Conservation (phyloP, 176 grass and related monocot species). For the Zizania latifolia region DNA sequence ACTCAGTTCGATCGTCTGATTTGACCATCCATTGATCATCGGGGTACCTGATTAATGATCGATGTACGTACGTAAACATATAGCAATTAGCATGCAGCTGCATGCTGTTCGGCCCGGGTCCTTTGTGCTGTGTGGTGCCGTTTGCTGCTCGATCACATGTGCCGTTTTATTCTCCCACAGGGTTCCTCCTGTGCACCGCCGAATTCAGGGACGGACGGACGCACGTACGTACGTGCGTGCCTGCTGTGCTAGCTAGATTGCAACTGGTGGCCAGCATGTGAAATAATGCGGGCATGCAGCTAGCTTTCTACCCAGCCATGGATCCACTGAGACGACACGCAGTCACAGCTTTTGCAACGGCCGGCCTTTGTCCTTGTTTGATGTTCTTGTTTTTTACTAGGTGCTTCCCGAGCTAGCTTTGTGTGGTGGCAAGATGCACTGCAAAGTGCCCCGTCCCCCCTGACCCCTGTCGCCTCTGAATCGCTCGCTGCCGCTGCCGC, state of each 20-base stretch:
- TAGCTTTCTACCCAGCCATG: neutral
- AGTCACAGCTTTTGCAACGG: neutral
- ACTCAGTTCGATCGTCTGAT: neutral
- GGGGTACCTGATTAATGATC: too few relatives aligned
- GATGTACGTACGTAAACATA: too few relatives aligned
- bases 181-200: neutral
- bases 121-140: too few relatives aligned
- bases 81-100: too few relatives aligned
- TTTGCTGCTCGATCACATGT: neutral
- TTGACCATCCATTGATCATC: neutral
- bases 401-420: neutral
- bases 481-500: neutral
- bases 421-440: neutral
- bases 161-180: neutral
- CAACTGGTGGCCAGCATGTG: neutral
- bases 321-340: too few relatives aligned
- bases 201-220: too few relatives aligned
- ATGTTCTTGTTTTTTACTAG: neutral
- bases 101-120: too few relatives aligned
- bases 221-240: too few relatives aligned
- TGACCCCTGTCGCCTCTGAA: slow-evolving; percentile 12
- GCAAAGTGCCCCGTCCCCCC: slow-evolving; percentile 26
- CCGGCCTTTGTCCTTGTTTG: neutral
- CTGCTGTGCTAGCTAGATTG: too few relatives aligned
- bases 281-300: neutral